Evolutionary conservation across 306 rosid genomes (phyloP).

Genomic region (Dryas alaskensis): DNA sequence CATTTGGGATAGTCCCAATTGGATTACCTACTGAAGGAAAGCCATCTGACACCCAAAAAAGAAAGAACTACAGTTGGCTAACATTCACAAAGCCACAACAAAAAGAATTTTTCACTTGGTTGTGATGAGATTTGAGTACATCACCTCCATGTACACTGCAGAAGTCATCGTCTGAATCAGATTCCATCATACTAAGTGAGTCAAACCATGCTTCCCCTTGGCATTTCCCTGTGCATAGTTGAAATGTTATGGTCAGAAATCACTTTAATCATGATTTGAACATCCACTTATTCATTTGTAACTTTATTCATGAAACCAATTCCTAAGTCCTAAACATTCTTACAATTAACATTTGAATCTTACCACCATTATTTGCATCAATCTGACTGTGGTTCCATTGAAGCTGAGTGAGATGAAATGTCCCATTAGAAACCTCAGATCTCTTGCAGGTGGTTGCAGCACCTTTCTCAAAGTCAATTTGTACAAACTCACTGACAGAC

Average conservation of each 20-base stretch:
- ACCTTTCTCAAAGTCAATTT: slow-evolving; percentile 61
- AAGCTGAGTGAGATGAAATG: slow-evolving; percentile 64
- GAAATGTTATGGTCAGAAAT: not conserved
- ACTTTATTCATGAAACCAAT: no score
- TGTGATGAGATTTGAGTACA: slow-evolving; percentile 19
- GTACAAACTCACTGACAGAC: slow-evolving; percentile 53
- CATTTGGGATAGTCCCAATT: slow-evolving; percentile 46
- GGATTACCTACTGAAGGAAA: slow-evolving; percentile 51
- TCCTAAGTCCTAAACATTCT: not conserved
- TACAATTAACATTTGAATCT: not conserved
- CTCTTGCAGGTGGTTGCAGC: slow-evolving; percentile 45
- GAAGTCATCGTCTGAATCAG: slow-evolving; percentile 92
- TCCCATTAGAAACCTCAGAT: slow-evolving; percentile 71
- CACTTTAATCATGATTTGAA: not conserved
- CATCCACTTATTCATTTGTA: no score
- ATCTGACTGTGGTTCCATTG: slow-evolving; percentile 73
- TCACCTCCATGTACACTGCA: slow-evolving; percentile 86
- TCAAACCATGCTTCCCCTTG: slow-evolving; percentile 91
- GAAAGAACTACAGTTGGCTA: slow-evolving; percentile 7
- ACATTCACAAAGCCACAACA: slow-evolving; percentile 2
- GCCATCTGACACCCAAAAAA: slow-evolving; percentile 49
- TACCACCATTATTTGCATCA: slow-evolving; percentile 51
- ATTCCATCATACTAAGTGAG: slow-evolving; percentile 66
- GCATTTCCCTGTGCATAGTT: slow-evolving; percentile 42
- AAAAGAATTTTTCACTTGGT: not conserved